These are phyloP conservation scores for Physocladia obscura DNA, from an alignment of 192 early-diverging fungal genomes.

Conservation along the genomic window DNA sequence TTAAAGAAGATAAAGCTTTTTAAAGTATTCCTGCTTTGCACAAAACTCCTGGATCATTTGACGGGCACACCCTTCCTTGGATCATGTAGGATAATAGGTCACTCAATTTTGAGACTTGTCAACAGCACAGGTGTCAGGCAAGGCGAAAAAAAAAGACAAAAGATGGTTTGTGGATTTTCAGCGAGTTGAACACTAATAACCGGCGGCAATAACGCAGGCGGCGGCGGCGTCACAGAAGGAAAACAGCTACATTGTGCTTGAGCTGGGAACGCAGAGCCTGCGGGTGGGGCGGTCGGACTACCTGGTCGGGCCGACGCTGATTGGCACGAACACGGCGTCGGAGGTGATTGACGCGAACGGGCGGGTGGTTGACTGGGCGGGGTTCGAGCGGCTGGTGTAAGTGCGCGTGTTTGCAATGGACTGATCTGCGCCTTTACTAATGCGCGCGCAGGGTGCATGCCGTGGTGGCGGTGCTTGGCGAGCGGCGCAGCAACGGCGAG, in stretches of 20 bases:
- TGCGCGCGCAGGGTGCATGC: constrained; percentile 70
- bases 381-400: constrained; percentile 29
- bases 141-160: too few species aligned
- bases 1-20: too few species aligned
- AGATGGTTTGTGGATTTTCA: too few species aligned
- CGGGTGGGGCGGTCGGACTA: constrained; percentile 80
- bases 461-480: constrained; percentile 72
- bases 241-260: constrained; percentile 82
- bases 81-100: too few species aligned
- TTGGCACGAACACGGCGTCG: constrained; percentile 21
- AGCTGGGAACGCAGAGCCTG: constrained; percentile 77
- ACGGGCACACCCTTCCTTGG: too few species aligned
- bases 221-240: too few species aligned
- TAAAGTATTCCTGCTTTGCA: too few species aligned
- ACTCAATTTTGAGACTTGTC: too few species aligned
- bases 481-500: constrained; percentile 75
- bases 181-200: too few species aligned
- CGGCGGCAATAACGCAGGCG: too few species aligned
- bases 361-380: constrained; percentile 66
- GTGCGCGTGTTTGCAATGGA: constrained; percentile 13
- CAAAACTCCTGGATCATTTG: too few species aligned
- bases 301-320: constrained; percentile 66
- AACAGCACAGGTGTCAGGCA: too few species aligned
- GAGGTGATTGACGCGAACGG: constrained; percentile 51
- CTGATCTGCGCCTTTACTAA: constrained; percentile 8